Base-by-base conservation (phyloP, 2,329 filamentous ascomycete species). In the Biscogniauxia marginata region DNA sequence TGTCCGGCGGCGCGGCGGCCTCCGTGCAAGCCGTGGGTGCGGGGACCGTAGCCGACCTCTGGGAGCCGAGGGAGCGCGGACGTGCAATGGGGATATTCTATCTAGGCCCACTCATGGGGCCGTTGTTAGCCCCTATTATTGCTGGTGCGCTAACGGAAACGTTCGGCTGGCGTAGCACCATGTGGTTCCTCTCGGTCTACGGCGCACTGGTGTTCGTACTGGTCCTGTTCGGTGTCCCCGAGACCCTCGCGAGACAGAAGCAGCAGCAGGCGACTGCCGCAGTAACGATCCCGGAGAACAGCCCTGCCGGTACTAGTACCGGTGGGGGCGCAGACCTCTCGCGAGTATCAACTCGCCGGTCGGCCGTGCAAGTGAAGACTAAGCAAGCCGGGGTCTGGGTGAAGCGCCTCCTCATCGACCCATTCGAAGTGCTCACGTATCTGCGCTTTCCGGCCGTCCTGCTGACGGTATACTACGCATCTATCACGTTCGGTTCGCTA, bases 81-180 rank as follows among this genome's bases (percentile, higher is more conserved):
- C 77, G 77, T 16, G 90, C 90, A n/a, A 95, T 95, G 90, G 84
- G 88, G 43, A 75, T 90, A 44, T 95, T 93, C 72, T 95, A 93
- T 65, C 79, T 95, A 0, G 91, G 91, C 0, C 90, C 91, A 0
- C 73, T 95, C 7, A 81, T 86, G 49, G 90, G 90, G 0, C 91
- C 91, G 0, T 73, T 95, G 13, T 71, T 93, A 5, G 85, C 88
- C 0, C 91, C 91, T 1, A 88, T 95, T 52, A 78, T 95, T 25
- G 91, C 90, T 52, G 91, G 90, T 46, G 84, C 81, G 0, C 73
- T 96, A n/a, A 80, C 87, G 0, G 75, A 90, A 63, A 77, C 72
- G 5, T 86, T 88, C 67, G 84, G 86, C 1, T 95, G 91, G 91
- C 79, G 88, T 64, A 85, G 85, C 43, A 90, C 89, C 1, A 84